phyloP scores from a whole-genome alignment of 257 asterid genomes.

The Jaltomata sinuosa region DNA sequence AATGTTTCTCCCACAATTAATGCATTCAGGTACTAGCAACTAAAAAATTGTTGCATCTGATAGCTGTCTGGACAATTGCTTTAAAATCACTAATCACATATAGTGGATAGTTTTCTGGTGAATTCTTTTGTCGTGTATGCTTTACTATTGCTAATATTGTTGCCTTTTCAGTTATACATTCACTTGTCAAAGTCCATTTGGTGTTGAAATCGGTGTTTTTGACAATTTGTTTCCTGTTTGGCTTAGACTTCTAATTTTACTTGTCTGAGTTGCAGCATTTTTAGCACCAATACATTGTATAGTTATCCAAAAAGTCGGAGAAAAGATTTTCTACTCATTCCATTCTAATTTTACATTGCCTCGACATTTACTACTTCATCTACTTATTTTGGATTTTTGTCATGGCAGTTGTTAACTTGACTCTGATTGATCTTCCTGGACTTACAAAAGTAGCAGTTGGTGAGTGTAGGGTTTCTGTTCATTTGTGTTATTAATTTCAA shows the following conservation, averaged over 20 bases:
- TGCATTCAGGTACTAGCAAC: neutral
- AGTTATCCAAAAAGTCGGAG: neutral
- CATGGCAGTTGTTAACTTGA: conserved; percentile 86
- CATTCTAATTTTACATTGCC: neutral
- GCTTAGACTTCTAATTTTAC: neutral
- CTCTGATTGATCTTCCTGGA: conserved; percentile 95
- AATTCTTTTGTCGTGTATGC: neutral
- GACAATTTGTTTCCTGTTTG: neutral
- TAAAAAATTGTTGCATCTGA: neutral
- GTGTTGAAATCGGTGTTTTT: neutral
- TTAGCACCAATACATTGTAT: neutral
- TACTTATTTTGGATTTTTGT: neutral
- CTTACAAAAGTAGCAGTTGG: conserved; percentile 98
- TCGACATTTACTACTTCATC: neutral
- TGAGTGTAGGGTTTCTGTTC: conserved; percentile 28
- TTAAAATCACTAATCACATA: neutral
- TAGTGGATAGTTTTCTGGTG: neutral
- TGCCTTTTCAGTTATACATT: neutral
- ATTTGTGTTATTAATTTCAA: neutral
- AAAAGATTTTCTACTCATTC: neutral
- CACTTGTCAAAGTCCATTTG: neutral
- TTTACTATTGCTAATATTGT: neutral
- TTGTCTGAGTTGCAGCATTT: neutral
- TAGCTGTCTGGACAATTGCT: neutral
- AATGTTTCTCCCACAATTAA: neutral